A percentile compares a stretch with the other conserved stretches of the same genome.
Conservation (phyloP, 139 green algal species). For the Tetraselmis chui region DNA sequence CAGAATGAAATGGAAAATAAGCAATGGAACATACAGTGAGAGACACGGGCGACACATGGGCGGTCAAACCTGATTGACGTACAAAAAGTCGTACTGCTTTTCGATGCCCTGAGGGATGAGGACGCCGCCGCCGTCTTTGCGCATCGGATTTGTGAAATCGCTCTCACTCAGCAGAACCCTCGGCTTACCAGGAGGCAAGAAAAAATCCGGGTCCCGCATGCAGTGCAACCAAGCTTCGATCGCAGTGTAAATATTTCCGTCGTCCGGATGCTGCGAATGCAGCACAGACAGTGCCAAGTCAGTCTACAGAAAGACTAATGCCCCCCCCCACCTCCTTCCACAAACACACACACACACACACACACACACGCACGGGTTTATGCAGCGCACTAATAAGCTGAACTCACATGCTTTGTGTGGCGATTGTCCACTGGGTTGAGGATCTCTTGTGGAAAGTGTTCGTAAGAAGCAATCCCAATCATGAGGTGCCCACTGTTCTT, state of each 20-base stretch:
- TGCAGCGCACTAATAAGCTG: no score
- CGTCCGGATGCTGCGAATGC: not conserved
- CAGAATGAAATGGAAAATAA: no score
- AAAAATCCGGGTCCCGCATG: slow-evolving; percentile 11
- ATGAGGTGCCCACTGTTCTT: slow-evolving; percentile 25
- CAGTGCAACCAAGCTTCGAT: slow-evolving; percentile 28
- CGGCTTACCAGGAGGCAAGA: slow-evolving; percentile 16
- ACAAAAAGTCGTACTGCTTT: slow-evolving; percentile 22
- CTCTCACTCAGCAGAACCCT: slow-evolving; percentile 21
- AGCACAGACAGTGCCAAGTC: not conserved
- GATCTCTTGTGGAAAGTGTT: slow-evolving; percentile 27
- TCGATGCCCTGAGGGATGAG: slow-evolving; percentile 12
- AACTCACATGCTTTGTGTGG: slow-evolving; percentile 14
- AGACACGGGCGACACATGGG: no score
- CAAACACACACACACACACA: no score
- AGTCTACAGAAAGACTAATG: not conserved
- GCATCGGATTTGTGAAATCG: slow-evolving; percentile 22
- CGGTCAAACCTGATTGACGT: slow-evolving; percentile 20
- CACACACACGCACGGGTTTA: no score
- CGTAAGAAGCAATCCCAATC: slow-evolving; percentile 23
- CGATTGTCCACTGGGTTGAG: slow-evolving; percentile 26
- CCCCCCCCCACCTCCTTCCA: no score
- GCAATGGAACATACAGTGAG: no score
- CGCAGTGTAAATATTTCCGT: slow-evolving; percentile 11
- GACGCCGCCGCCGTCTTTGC: slow-evolving; percentile 13